Base-by-base conservation (phyloP, 2,329 filamentous ascomycete genomes). In the Curvularia sp. region DNA sequence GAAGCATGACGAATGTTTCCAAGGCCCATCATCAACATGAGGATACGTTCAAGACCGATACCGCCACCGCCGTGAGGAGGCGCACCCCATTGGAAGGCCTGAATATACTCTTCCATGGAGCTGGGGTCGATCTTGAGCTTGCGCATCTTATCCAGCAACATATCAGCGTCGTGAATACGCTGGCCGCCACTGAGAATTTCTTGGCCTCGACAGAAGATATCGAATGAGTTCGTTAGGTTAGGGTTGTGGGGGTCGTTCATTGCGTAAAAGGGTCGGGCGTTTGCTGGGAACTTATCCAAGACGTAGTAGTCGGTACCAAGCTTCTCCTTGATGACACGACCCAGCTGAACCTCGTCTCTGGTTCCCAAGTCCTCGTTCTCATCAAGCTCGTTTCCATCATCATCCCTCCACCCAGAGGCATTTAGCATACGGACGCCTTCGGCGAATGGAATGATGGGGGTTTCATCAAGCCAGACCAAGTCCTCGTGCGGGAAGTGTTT, bases 121-220 rank as follows among this genome's bases (percentile, higher is more conserved):
- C 86, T 84, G 1, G 92, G 91, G 25, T 90, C 84, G 57, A 97
- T 89, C 58, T 92, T 92, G 47, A 86, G 84, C 47, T 85, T 85
- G 59, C 84, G 83, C 90, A 97, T 93, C 72, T 89, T 91, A 68
- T 89, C 84, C 43, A 89, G 84, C n/a, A 97, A 82, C 72, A 91
- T 84, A 4, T 83, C 79, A 0, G 90, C 85, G 61, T 95, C 88
- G 74, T 97, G 91, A 63, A 97, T 96, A 85, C 93, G 92, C 77
- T 97, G 93, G 7, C 93, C 93, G 67, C 93, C 93, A 1, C 92
- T 94, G 45, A 94, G 88, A 56, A 97, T 95, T 76, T 97, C 93
- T 72, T 97, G 93, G 0, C 93, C 93, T 28, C 93, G 89, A 42
- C 97, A 85, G 79, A 97, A 97, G 57, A 97, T 96, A 74, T 97